phyloP scores from a whole-genome alignment of 352 stramenopile species.

The Globisporangium nodosum region DNA sequence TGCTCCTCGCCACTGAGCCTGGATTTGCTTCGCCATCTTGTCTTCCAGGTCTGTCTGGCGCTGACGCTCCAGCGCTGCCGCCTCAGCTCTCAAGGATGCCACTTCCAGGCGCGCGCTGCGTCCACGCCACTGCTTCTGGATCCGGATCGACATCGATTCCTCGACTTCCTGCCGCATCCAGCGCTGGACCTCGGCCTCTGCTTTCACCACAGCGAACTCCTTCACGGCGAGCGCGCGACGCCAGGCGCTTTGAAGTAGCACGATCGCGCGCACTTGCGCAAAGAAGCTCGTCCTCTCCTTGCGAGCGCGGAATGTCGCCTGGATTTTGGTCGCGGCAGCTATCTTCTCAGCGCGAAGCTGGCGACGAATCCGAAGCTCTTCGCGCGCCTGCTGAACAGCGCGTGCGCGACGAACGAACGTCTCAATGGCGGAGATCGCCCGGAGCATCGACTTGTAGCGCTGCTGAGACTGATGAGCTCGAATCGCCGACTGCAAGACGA shows the following conservation, averaged over 20 bases:
- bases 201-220: slow-evolving; percentile 11
- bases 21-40: slow-evolving; percentile 19
- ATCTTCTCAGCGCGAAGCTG: slow-evolving; percentile 1
- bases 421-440: slow-evolving; percentile 24
- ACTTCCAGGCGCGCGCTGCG: slow-evolving; percentile 13
- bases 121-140: slow-evolving; percentile 31
- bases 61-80: slow-evolving; percentile 3
- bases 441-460: slow-evolving; percentile 20
- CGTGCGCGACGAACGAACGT: slow-evolving; percentile 16
- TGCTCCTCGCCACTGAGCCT: slow-evolving; percentile 21
- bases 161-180: slow-evolving; percentile 16
- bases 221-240: slow-evolving; percentile 14
- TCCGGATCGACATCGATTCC: slow-evolving; percentile 22
- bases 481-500: slow-evolving; percentile 34
- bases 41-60: slow-evolving; percentile 1
- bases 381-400: slow-evolving; percentile 14
- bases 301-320: slow-evolving; percentile 17
- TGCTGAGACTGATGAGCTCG: slow-evolving; percentile 22
- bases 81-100: slow-evolving; percentile 5
- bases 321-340: slow-evolving; percentile 22
- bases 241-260: slow-evolving; percentile 30
- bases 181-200: slow-evolving; percentile 11
- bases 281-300: slow-evolving; percentile 10
- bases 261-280: slow-evolving; percentile 15
- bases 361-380: background rate